Conservation (phyloP, 1,284 basidiomycete species). For the Fomitiporia mediterranea region DNA sequence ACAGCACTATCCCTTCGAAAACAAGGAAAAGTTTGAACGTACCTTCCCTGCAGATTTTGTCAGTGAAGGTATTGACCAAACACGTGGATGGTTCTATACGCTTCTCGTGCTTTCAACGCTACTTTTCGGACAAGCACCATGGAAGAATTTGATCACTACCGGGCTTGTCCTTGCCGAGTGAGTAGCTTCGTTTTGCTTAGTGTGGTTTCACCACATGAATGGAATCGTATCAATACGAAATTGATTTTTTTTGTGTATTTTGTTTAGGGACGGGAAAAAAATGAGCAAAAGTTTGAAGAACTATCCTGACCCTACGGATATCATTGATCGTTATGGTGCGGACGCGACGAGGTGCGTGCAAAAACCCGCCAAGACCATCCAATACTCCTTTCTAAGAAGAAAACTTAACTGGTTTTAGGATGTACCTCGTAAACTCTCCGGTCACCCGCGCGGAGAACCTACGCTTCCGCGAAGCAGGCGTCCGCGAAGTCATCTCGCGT, state of each 20-base stretch:
- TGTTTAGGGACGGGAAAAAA: conserved; percentile 89
- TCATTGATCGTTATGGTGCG: conserved; percentile 92
- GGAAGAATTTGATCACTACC: conserved; percentile 98
- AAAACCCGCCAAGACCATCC: background rate
- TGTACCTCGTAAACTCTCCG: conserved; percentile 99
- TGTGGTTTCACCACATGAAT: background rate
- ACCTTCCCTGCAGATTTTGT: conserved; percentile 98
- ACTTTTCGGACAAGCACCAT: conserved; percentile 89
- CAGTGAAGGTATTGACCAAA: conserved; percentile 95
- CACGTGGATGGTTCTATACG: conserved; percentile 99
- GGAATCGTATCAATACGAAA: background rate
- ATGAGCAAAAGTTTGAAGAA: conserved; percentile 99
- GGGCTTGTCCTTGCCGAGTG: conserved; percentile 93
- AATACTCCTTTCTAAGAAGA: background rate
- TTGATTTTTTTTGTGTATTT: background rate
- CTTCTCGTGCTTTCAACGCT: conserved; percentile 94
- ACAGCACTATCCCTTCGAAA: conserved; percentile 97
- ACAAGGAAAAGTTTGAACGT: conserved; percentile 80
- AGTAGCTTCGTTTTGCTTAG: conserved; percentile 32
- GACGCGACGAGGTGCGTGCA: conserved; percentile 80
- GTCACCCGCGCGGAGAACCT: conserved; percentile 98
- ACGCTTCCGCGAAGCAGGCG: conserved; percentile 96
- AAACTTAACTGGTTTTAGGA: conserved; percentile 50
- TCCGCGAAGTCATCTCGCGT: conserved; percentile 92
- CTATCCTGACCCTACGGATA: conserved; percentile 94